A percentile compares a stretch with the other conserved stretches of the same genome.
These are phyloP conservation scores for Millerozyma acaciae DNA, from an alignment of 805 yeast species.

Conservation along the genomic window DNA sequence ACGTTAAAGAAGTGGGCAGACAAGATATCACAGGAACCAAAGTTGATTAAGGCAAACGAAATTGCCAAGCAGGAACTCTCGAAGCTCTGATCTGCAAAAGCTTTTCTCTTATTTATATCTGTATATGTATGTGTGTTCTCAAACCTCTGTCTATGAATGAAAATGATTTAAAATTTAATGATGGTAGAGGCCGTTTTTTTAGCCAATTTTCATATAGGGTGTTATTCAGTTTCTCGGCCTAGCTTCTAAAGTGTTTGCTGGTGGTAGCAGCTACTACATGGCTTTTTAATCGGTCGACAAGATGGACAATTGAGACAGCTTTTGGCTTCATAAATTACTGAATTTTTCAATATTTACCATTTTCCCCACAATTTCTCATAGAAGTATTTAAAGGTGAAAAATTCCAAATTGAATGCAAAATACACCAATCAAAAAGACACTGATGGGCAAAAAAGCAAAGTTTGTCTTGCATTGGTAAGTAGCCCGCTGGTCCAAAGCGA, in stretches of 20 bases:
- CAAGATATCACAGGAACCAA: conserved; percentile 11
- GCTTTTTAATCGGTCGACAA: too few species aligned
- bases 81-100: not conserved
- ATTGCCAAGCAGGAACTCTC: not conserved
- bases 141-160: not conserved
- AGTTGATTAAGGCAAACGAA: conserved; percentile 13
- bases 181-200: too few species aligned
- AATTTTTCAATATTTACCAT: not conserved
- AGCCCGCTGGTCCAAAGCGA: not conserved
- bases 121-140: not conserved
- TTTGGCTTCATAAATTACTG: not conserved
- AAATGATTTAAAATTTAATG: not conserved
- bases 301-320: too few species aligned
- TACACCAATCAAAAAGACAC: not conserved
- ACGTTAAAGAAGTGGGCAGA: conserved; percentile 22
- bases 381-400: not conserved
- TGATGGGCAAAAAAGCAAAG: conserved; percentile 11
- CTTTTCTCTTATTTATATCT: not conserved
- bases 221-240: too few species aligned
- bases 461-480: conserved; percentile 28
- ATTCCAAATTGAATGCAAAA: conserved; percentile 1
- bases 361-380: not conserved
- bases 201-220: too few species aligned
- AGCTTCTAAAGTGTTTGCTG: too few species aligned
- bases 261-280: too few species aligned